Evolutionary conservation across 306 rosid genomes (phyloP).

Genomic region (Quercus suber): DNA sequence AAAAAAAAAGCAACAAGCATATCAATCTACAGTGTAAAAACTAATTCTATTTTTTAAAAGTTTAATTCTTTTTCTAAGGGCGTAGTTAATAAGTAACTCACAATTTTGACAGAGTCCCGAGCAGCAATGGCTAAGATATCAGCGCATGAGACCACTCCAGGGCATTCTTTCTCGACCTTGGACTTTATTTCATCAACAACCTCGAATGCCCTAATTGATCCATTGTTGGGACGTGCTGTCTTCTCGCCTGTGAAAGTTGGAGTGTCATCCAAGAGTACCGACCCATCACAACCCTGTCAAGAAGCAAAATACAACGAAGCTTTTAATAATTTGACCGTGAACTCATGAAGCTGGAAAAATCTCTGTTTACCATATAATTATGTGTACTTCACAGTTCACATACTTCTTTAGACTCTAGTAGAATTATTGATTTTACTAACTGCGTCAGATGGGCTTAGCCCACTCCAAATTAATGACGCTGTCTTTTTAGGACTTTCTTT

Average conservation of each 20-base stretch:
- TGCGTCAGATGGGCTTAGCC: background rate
- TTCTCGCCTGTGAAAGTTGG: constrained; percentile 59
- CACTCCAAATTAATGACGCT: background rate
- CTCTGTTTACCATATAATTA: background rate
- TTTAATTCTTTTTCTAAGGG: background rate
- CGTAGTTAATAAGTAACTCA: constrained; percentile 24
- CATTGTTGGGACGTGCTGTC: constrained; percentile 55
- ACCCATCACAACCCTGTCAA: constrained; percentile 81
- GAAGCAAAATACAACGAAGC: background rate
- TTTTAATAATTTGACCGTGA: background rate
- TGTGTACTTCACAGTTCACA: background rate
- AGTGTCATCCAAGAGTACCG: constrained; percentile 68
- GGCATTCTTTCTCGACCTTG: constrained; percentile 49
- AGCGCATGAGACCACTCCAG: constrained; percentile 72
- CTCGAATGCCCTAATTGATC: constrained; percentile 58
- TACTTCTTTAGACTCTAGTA: background rate
- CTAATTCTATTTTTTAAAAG: no score
- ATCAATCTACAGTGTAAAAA: no score
- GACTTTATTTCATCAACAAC: constrained; percentile 59
- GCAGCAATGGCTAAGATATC: constrained; percentile 78
- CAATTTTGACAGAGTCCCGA: constrained; percentile 65
- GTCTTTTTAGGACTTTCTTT: background rate
- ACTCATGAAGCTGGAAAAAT: background rate
- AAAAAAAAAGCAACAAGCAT: no score
- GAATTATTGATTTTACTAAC: background rate